phyloP scores from a whole-genome alignment of 371 early-diverging fungal genomes.

The Blakeslea trispora region DNA sequence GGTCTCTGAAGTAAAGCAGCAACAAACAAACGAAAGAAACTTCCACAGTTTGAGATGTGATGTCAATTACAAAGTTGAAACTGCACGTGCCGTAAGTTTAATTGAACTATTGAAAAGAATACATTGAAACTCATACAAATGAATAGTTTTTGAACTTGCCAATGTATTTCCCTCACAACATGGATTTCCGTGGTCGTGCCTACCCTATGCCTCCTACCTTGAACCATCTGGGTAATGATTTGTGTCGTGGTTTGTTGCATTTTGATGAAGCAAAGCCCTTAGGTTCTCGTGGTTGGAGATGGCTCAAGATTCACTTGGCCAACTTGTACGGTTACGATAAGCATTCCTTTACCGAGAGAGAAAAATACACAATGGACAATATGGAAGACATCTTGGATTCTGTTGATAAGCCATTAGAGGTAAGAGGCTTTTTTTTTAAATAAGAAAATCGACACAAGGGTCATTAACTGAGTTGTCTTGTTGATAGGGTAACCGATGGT shows the following conservation, averaged over 20 bases:
- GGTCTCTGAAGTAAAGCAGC: conserved; percentile 46
- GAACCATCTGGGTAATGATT: conserved; percentile 96
- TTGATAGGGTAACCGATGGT: conserved; percentile 78
- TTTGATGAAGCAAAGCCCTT: conserved; percentile 87
- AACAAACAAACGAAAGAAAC: conserved; percentile 65
- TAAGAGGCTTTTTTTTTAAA: conserved; percentile 11
- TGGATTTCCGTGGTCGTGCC: conserved; percentile 98
- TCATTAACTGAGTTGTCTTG: not conserved
- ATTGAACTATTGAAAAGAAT: too few species aligned
- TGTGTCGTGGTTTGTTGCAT: conserved; percentile 89
- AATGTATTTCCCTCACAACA: conserved; percentile 96
- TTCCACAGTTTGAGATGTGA: conserved; percentile 88
- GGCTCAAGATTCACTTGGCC: conserved; percentile 97
- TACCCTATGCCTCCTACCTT: conserved; percentile 96
- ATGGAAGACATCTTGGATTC: conserved; percentile 81
- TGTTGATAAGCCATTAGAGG: conserved; percentile 75
- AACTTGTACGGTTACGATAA: conserved; percentile 94
- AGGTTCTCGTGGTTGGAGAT: conserved; percentile 83
- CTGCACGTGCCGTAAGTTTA: conserved; percentile 83
- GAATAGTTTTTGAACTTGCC: conserved; percentile 77
- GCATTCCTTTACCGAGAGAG: conserved; percentile 85
- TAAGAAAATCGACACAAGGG: not conserved
- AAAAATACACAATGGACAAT: conserved; percentile 72
- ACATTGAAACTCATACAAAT: not conserved
- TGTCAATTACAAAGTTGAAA: conserved; percentile 95